phyloP scores from a whole-genome alignment of 2,329 filamentous ascomycete species.

The Sporothrix pseudoabietina region DNA sequence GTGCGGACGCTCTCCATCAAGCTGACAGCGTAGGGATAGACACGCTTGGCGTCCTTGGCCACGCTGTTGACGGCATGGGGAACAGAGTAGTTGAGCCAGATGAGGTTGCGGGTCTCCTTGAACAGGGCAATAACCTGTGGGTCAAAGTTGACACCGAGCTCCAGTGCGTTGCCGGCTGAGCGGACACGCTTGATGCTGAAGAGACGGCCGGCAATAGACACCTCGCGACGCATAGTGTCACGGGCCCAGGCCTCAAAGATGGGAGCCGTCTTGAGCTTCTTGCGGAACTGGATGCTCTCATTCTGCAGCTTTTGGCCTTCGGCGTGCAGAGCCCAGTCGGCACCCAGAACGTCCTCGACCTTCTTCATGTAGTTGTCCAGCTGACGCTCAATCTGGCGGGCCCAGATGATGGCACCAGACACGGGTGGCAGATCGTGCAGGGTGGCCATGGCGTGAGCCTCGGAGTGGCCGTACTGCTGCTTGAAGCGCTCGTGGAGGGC shows the following conservation, averaged over 20 bases:
- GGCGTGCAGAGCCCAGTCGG: conserved; percentile 90
- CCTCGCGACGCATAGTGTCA: conserved; percentile 83
- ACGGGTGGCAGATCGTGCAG: conserved; percentile 93
- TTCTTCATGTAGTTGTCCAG: conserved; percentile 97
- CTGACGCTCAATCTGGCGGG: conserved; percentile 93
- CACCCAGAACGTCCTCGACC: conserved; percentile 95
- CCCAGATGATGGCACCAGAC: conserved; percentile 96
- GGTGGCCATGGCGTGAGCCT: conserved; percentile 97
- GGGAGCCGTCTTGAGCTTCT: conserved; percentile 90
- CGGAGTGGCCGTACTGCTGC: conserved; percentile 96
- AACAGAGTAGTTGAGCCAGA: conserved; percentile 92
- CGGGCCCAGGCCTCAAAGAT: conserved; percentile 96
- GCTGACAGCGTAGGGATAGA: conserved; percentile 96
- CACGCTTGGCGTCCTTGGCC: conserved; percentile 97
- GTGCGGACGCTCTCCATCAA: conserved; percentile 99
- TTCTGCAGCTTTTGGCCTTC: conserved; percentile 92
- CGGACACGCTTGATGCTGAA: conserved; percentile 88
- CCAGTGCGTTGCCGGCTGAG: conserved; percentile 84
- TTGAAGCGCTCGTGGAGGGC: conserved; percentile 96
- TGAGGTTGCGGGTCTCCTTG: conserved; percentile 95
- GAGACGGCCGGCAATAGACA: conserved; percentile 87
- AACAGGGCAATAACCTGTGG: conserved; percentile 95
- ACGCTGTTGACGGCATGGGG: conserved; percentile 94
- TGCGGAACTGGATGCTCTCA: conserved; percentile 90
- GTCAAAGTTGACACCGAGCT: conserved; percentile 94